Conservation (phyloP, 352 stramenopile genomes). For the Globisporangium irregulare region DNA sequence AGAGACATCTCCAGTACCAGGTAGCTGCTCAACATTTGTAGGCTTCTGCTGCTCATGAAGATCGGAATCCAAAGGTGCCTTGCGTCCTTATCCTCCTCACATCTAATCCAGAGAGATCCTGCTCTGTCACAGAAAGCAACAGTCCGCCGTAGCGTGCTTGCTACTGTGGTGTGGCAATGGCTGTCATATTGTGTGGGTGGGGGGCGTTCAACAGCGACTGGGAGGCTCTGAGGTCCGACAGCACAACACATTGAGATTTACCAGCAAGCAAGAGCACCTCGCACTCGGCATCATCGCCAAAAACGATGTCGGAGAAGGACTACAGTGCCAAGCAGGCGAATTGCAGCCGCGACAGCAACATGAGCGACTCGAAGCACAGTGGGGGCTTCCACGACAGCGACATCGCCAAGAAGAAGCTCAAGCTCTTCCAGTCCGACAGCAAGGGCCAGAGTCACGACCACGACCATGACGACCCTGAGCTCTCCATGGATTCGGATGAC, state of each 20-base stretch:
- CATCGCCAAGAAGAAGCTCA: conserved; percentile 31
- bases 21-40: too few relatives aligned
- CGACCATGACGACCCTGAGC: conserved; percentile 24
- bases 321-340: conserved; percentile 10
- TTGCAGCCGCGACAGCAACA: conserved; percentile 8
- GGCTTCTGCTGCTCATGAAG: too few relatives aligned
- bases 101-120: neutral
- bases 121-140: too few relatives aligned
- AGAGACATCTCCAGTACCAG: too few relatives aligned
- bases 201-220: too few relatives aligned
- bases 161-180: neutral
- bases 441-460: conserved; percentile 13
- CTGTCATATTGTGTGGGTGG: neutral
- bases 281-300: too few relatives aligned
- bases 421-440: conserved; percentile 20
- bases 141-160: too few relatives aligned
- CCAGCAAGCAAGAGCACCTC: neutral
- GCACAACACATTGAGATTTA: neutral
- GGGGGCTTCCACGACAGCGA: conserved; percentile 17
- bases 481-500: conserved; percentile 16
- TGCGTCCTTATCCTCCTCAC: neutral
- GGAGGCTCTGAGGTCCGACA: neutral
- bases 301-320: conserved; percentile 32
- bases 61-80: neutral
- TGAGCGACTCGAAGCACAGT: conserved; percentile 27